A percentile compares a stretch with the other conserved stretches of the same genome.
Evolutionary conservation across 2,329 filamentous ascomycete genomes (phyloP).

Genomic region (Ustulina deusta): DNA sequence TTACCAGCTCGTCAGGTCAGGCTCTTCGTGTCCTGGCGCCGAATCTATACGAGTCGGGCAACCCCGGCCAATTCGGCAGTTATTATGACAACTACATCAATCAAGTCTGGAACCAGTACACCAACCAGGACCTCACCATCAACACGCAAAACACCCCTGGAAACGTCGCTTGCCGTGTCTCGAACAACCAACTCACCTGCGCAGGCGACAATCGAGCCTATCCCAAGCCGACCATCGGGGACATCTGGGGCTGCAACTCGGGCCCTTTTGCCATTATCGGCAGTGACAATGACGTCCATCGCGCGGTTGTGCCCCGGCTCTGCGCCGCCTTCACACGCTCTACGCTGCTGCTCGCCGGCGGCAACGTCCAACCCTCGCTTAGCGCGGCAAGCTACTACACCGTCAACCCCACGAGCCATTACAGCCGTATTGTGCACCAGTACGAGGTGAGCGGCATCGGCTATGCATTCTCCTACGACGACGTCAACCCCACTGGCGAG

Average conservation of each 20-base stretch:
- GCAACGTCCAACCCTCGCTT: slow-evolving; percentile 59
- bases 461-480: slow-evolving; percentile 76
- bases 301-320: slow-evolving; percentile 60
- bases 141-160: slow-evolving; percentile 58
- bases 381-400: slow-evolving; percentile 58
- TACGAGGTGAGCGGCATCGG: slow-evolving; percentile 70
- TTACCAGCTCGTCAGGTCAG: slow-evolving; percentile 52
- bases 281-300: slow-evolving; percentile 56
- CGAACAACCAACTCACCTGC: slow-evolving; percentile 54
- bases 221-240: slow-evolving; percentile 56
- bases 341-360: slow-evolving; percentile 60
- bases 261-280: slow-evolving; percentile 58
- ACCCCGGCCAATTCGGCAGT: slow-evolving; percentile 52
- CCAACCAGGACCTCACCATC: slow-evolving; percentile 54
- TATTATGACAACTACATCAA: slow-evolving; percentile 62
- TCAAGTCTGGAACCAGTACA: slow-evolving; percentile 59
- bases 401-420: slow-evolving; percentile 63
- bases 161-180: slow-evolving; percentile 56
- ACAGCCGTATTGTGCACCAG: slow-evolving; percentile 70
- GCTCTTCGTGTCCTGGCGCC: slow-evolving; percentile 61
- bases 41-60: slow-evolving; percentile 55
- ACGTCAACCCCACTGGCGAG: slow-evolving; percentile 69
- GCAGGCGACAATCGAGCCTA: slow-evolving; percentile 58
- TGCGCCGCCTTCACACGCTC: slow-evolving; percentile 63
- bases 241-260: slow-evolving; percentile 65